Percentiles rank a stretch among this genome's conserved stretches.
Conservation (phyloP, 2,329 filamentous ascomycete genomes). For the Tetracladium maxilliforme region DNA sequence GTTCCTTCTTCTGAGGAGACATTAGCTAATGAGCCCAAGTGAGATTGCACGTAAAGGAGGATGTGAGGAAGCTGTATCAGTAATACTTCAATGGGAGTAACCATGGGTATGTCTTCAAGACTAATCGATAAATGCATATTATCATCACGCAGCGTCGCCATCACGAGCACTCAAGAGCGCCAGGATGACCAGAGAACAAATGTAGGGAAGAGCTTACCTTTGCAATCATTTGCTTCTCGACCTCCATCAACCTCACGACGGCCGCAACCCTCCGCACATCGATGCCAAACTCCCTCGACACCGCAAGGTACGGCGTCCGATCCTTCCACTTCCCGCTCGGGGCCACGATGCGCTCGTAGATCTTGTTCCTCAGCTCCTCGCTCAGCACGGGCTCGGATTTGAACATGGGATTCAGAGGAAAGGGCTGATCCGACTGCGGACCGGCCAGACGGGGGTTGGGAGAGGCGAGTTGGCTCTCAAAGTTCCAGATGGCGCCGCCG, state of each 20-base stretch:
- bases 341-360: constrained; percentile 41
- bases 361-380: constrained; percentile 46
- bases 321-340: constrained; percentile 41
- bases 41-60: constrained; percentile 6
- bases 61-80: constrained; percentile 3
- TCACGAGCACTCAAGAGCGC: too few relatives aligned
- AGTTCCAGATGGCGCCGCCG: constrained; percentile 13
- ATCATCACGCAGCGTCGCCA: constrained; percentile 53
- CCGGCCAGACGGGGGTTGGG: constrained; percentile 17
- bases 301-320: too few relatives aligned
- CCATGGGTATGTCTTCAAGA: constrained; percentile 96
- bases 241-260: constrained; percentile 52
- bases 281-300: constrained; percentile 47
- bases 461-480: constrained; percentile 9
- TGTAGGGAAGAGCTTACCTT: constrained; percentile 38
- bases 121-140: constrained; percentile 83
- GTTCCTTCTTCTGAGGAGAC: constrained; percentile 53
- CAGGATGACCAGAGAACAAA: constrained; percentile 2
- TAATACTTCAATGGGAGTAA: constrained; percentile 65
- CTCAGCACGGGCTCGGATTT: constrained; percentile 47
- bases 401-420: constrained; percentile 46
- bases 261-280: constrained; percentile 58
- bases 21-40: constrained; percentile 8
- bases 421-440: constrained; percentile 23
- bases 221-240: constrained; percentile 50